Base-by-base conservation (phyloP, 2,329 filamentous ascomycete species). In the Colletotrichum sp. region DNA sequence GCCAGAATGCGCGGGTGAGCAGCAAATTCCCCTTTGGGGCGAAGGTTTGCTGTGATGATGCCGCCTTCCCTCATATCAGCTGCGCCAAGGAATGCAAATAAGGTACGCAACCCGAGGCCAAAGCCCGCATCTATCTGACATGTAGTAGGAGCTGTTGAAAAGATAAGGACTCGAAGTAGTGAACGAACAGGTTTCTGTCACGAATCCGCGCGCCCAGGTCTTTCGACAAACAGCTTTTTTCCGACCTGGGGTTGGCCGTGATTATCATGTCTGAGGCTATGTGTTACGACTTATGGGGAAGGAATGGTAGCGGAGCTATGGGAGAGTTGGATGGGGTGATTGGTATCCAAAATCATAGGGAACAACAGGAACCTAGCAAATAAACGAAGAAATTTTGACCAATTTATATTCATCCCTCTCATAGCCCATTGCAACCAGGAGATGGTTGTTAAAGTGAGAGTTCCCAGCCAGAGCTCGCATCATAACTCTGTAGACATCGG, bases 311-410 rank as follows among this genome's bases (percentile, higher is more conserved):
- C n/a, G 10, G n/a, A 22, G 3, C n/a, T 13, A 2, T n/a, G 10
- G 10, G n/a, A 8, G 6, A 22, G 18, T 13, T 48, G n/a, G 3
- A 6, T 2, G 1, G 6, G n/a, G 1, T n/a, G 3, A 48, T 22
- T 48, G 1, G n/a, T 22, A 12, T 48, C 43, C 10, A 48, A 22
- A 8, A 48, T 13, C 43, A 48, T 22, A 12, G 43, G n/a, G 10
- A 22, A 1, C 1, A 48, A 22, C n/a, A 48, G 43, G n/a, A 12
- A 48, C 43, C n/a, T 22, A n/a, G 18, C 18, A 48, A n/a, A 8
- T n/a, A 48, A 10, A 48, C 5, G 1, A 48, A 48, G 16, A n/a
- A 43, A 43, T 18, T n/a, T 8, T 43, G 5, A 5, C 39, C 39
- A 2, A 43, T 8, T 39, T 16, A 39, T 16, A 39, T 18, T 39